These are phyloP conservation scores for Neurospora tetrasperma DNA, from an alignment of 495 filamentous ascomycete genomes.

Conservation along the genomic window DNA sequence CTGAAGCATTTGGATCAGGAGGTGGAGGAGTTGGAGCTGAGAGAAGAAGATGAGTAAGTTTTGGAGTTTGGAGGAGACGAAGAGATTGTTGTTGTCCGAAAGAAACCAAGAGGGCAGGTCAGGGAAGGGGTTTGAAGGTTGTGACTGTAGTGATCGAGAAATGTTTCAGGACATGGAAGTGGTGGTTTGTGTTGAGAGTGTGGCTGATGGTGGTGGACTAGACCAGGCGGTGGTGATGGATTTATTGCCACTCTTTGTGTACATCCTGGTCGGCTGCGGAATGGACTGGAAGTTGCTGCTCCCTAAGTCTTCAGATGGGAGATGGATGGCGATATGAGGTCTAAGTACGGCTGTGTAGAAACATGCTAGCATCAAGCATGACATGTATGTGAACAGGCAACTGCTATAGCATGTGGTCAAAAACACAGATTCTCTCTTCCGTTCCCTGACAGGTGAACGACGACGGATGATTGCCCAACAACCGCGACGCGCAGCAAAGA, in stretches of 20 bases:
- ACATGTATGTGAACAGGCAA: background rate
- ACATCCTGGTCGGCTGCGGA: background rate
- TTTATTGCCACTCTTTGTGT: background rate
- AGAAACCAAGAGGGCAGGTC: background rate
- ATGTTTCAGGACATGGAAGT: background rate
- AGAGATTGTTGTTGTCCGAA: too few species aligned
- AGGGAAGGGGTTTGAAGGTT: background rate
- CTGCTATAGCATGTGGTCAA: background rate
- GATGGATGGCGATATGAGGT: background rate
- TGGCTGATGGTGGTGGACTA: background rate
- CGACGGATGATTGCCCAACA: background rate
- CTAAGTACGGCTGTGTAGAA: background rate
- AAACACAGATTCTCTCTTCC: background rate
- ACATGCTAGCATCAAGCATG: background rate
- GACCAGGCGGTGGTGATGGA: background rate
- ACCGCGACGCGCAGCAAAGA: background rate
- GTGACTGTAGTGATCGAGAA: background rate
- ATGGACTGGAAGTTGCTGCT: background rate
- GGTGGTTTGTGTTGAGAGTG: background rate
- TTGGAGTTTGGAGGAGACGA: slow-evolving; percentile 60
- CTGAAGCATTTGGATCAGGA: slow-evolving; percentile 68
- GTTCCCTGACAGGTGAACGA: background rate
- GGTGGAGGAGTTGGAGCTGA: slow-evolving; percentile 46
- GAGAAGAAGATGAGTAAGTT: slow-evolving; percentile 84
- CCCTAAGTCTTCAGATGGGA: background rate